phyloP scores from a whole-genome alignment of 768 basidiomycete genomes.

The Macrolepiota albuminosa region DNA sequence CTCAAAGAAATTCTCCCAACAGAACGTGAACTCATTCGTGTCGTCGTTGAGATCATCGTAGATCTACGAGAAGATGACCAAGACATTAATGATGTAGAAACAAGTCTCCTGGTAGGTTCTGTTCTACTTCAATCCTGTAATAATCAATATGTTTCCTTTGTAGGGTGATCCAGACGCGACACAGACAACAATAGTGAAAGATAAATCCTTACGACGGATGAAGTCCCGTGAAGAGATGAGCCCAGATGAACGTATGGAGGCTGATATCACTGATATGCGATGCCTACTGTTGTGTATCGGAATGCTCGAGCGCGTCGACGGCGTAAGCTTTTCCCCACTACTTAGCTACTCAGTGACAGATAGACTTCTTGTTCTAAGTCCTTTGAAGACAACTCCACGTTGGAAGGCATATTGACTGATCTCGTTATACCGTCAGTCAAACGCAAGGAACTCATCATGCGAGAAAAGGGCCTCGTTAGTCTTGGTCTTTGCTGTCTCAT shows the following conservation, averaged over 20 bases:
- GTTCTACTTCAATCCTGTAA: not conserved
- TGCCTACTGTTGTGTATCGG: conserved; percentile 82
- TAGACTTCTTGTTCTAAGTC: conserved; percentile 32
- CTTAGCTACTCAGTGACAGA: conserved; percentile 27
- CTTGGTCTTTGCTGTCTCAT: conserved; percentile 86
- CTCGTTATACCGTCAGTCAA: conserved; percentile 89
- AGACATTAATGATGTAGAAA: conserved; percentile 27
- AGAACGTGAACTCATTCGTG: conserved; percentile 81
- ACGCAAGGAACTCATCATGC: conserved; percentile 76
- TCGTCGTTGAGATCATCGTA: conserved; percentile 85
- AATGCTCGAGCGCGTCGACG: conserved; percentile 86
- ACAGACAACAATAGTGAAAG: conserved; percentile 22
- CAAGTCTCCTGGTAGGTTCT: conserved; percentile 11
- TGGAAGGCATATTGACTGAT: conserved; percentile 78
- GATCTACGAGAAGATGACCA: conserved; percentile 52
- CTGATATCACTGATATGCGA: conserved; percentile 73
- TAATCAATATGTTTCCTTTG: not conserved
- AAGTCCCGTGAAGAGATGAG: conserved; percentile 58
- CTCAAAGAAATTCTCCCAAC: conserved; percentile 75
- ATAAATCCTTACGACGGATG: conserved; percentile 24
- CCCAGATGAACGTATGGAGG: conserved; percentile 57
- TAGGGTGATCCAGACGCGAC: conserved; percentile 24
- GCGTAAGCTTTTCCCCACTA: conserved; percentile 48
- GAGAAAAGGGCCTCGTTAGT: conserved; percentile 76
- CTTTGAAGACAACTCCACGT: conserved; percentile 73